Percentiles rank a stretch among this genome's conserved stretches.
phyloP scores from a whole-genome alignment of 345 rosid genomes.

The Limnanthes douglasii region DNA sequence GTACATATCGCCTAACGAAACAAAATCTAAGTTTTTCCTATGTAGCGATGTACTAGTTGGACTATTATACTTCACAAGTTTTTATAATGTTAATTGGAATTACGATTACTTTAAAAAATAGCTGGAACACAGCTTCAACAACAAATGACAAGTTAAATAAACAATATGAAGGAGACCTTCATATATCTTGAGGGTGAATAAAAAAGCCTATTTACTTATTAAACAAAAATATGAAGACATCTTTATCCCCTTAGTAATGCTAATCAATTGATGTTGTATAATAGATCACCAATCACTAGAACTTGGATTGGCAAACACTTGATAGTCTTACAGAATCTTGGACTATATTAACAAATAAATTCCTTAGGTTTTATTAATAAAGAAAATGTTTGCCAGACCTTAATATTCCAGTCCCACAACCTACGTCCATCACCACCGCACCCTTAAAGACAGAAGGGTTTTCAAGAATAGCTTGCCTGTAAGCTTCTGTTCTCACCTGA shows the following conservation, averaged over 20 bases:
- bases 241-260: background rate
- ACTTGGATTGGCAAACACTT: too few species aligned
- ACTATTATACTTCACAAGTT: too few species aligned
- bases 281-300: background rate
- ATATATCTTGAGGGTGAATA: too few species aligned
- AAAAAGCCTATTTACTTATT: too few species aligned
- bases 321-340: too few species aligned
- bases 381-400: slow-evolving; percentile 29
- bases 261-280: background rate
- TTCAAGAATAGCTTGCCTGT: slow-evolving; percentile 65
- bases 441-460: slow-evolving; percentile 61
- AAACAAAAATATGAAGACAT: too few species aligned
- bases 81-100: too few species aligned
- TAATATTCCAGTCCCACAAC: slow-evolving; percentile 92
- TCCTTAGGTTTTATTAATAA: background rate
- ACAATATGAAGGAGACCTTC: too few species aligned
- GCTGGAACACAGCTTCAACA: too few species aligned
- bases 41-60: too few species aligned
- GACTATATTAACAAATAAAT: background rate
- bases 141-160: too few species aligned
- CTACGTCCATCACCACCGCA: slow-evolving; percentile 93
- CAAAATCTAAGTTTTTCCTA: slow-evolving; percentile 1
- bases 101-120: too few species aligned
- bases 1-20: background rate
- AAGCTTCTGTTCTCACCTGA: slow-evolving; percentile 79